Conservation (phyloP, 805 yeast species). For the Suhomyces xylopsoci region DNA sequence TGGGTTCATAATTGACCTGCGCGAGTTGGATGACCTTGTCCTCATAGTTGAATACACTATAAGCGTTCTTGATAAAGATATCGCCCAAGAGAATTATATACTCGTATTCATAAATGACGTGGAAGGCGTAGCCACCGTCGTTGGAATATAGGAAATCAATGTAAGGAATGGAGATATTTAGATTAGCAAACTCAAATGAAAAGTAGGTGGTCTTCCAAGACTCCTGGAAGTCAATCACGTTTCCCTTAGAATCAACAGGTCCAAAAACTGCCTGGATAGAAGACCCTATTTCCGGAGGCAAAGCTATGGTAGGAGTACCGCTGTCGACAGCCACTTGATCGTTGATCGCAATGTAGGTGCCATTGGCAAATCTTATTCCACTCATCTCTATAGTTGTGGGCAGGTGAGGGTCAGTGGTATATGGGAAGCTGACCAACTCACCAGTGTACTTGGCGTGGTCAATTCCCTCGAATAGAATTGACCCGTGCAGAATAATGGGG, state of each 20-base stretch:
- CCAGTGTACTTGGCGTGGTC: conserved; percentile 66
- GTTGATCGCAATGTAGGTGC: not conserved
- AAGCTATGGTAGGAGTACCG: not conserved
- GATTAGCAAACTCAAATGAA: not conserved
- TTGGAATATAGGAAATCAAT: not conserved
- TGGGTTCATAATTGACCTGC: conserved; percentile 11
- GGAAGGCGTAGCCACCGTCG: not conserved
- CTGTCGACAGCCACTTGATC: not conserved
- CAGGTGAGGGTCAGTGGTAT: not conserved
- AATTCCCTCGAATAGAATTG: conserved; percentile 67
- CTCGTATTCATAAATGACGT: not conserved
- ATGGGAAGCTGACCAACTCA: conserved; percentile 13
- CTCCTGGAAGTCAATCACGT: not conserved
- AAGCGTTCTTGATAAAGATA: conserved; percentile 22
- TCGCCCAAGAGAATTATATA: conserved; percentile 22
- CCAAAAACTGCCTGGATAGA: not conserved
- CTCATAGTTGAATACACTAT: conserved; percentile 25
- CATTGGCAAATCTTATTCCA: not conserved
- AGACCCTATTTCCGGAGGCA: not conserved
- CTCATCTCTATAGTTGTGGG: not conserved
- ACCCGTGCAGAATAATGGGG: conserved; percentile 39
- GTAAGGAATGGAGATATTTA: not conserved
- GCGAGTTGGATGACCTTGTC: conserved; percentile 23
- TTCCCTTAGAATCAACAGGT: not conserved
- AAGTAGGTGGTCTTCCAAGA: not conserved